Evolutionary conservation across 345 rosid genomes (phyloP).

Genomic region (Arabis alpina): DNA sequence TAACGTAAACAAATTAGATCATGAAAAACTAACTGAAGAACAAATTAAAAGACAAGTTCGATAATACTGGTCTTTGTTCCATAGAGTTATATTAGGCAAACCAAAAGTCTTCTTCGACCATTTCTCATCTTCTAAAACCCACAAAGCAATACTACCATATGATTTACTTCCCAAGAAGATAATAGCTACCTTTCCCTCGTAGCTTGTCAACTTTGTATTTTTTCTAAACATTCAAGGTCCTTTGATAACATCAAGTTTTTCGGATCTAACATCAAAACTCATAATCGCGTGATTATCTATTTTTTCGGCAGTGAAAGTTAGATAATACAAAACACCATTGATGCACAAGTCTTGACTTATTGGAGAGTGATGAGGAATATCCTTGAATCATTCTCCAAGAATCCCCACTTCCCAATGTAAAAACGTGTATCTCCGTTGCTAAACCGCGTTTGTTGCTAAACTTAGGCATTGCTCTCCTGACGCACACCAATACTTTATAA

Average conservation of each 20-base stretch:
- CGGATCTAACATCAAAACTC: constrained; percentile 26
- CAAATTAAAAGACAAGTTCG: background rate
- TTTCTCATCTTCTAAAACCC: constrained; percentile 10
- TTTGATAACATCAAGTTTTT: constrained; percentile 7
- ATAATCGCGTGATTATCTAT: constrained; percentile 3
- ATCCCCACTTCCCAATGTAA: background rate
- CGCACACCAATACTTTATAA: constrained; percentile 13
- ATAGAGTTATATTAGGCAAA: background rate
- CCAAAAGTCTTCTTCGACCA: constrained; percentile 15
- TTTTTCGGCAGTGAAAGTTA: background rate
- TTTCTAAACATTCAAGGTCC: background rate
- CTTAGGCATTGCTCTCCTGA: background rate
- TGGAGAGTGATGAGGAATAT: constrained; percentile 9
- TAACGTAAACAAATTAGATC: background rate
- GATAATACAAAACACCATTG: background rate
- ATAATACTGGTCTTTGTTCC: no score
- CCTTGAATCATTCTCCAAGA: constrained; percentile 7
- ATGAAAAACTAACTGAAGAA: background rate
- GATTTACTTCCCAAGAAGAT: background rate
- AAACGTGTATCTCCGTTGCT: constrained; percentile 12
- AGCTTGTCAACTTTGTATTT: constrained; percentile 2
- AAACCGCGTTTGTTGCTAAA: background rate
- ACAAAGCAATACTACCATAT: background rate
- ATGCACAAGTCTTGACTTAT: background rate
- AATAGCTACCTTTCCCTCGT: constrained; percentile 6